Conservation (phyloP, 805 yeast species). For the Kazachstania bromeliacearum region DNA sequence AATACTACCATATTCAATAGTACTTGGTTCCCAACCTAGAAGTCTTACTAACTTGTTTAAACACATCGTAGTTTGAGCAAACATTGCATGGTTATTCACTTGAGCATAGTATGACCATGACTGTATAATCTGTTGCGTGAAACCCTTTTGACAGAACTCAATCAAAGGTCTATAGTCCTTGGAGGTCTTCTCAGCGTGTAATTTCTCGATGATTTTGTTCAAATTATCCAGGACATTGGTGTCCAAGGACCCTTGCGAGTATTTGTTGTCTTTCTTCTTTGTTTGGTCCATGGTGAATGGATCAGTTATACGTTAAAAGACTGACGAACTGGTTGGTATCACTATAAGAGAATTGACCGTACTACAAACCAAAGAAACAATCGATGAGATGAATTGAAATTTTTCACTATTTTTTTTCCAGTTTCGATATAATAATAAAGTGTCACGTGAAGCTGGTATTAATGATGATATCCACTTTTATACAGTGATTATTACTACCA, state of each 20-base stretch:
- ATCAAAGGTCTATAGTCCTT: slow-evolving; percentile 21
- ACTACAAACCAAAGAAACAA: no score
- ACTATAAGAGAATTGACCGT: no score
- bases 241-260: slow-evolving; percentile 16
- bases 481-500: no score
- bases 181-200: slow-evolving; percentile 12
- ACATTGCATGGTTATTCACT: slow-evolving; percentile 42
- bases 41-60: slow-evolving; percentile 32
- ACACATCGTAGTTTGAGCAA: slow-evolving; percentile 36
- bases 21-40: slow-evolving; percentile 12
- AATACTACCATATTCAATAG: slow-evolving; percentile 14
- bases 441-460: no score
- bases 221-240: slow-evolving; percentile 23
- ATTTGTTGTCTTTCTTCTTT: no score
- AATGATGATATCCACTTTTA: no score
- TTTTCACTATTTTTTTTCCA: no score
- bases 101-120: slow-evolving; percentile 41
- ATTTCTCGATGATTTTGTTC: slow-evolving; percentile 13
- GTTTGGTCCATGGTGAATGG: no score
- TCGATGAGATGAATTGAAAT: no score
- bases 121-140: slow-evolving; percentile 32
- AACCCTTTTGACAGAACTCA: slow-evolving; percentile 30
- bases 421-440: no score
- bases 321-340: no score
- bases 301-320: no score